Conservation (phyloP, 176 grass and related monocot genomes). For the Dactylis glomerata region DNA sequence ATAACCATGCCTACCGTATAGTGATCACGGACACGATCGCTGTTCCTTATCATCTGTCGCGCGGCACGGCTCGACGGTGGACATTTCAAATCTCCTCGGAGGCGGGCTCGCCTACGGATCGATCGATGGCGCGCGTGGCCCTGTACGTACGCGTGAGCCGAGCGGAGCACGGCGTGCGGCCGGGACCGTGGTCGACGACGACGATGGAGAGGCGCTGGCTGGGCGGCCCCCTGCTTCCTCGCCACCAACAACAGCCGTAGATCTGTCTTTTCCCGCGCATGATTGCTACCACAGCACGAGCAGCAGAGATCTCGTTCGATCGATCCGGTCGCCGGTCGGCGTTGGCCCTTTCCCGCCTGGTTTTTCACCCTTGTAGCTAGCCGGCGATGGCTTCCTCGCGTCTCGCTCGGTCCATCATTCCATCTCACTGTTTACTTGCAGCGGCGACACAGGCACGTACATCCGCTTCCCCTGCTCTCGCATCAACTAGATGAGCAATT, state of each 20-base stretch:
- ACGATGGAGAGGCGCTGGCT: background rate
- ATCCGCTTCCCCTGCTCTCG: too few species aligned
- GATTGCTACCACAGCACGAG: background rate
- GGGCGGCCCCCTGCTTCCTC: conserved; percentile 25
- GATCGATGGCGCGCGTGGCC: background rate
- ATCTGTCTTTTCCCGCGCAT: conserved; percentile 39
- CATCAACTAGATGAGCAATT: too few species aligned
- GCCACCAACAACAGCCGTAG: conserved; percentile 20
- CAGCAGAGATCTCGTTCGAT: conserved; percentile 3
- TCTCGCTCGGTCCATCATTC: background rate
- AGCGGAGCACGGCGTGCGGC: background rate
- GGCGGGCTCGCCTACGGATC: background rate
- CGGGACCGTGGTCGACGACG: conserved; percentile 1
- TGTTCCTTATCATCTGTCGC: background rate
- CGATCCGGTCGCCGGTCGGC: background rate
- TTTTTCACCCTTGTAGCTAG: conserved; percentile 12
- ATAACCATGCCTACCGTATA: too few species aligned
- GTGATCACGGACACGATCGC: background rate
- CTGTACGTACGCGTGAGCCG: background rate
- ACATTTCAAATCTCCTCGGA: background rate
- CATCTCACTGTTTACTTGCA: background rate
- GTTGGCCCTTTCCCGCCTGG: background rate
- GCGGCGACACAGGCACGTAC: background rate
- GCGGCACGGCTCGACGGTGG: background rate
- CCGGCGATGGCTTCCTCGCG: background rate